These are phyloP conservation scores for Pneumocystis murina DNA, from an alignment of 1,139 yeast genomes.

Conservation along the genomic window DNA sequence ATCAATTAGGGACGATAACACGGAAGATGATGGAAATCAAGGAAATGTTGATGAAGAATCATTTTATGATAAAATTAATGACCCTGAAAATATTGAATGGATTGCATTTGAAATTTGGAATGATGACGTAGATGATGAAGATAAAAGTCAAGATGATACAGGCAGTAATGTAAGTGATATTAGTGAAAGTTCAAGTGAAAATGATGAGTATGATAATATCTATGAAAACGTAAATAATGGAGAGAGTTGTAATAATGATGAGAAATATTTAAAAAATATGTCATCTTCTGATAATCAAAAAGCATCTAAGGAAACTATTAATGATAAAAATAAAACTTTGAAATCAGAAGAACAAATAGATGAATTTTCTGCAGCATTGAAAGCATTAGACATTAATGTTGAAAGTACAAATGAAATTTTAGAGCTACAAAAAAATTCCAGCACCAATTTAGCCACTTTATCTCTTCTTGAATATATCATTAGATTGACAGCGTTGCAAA, in stretches of 20 bases:
- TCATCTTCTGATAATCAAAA: background rate
- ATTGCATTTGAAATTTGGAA: slow-evolving; percentile 37
- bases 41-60: slow-evolving; percentile 21
- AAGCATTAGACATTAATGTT: slow-evolving; percentile 6
- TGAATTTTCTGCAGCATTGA: slow-evolving; percentile 8
- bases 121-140: slow-evolving; percentile 22
- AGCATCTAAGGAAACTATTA: background rate
- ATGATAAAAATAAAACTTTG: background rate
- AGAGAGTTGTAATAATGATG: slow-evolving; percentile 2
- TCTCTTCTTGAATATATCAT: slow-evolving; percentile 53
- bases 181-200: slow-evolving; percentile 18
- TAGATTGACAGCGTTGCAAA: slow-evolving; percentile 47
- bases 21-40: slow-evolving; percentile 7
- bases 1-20: slow-evolving; percentile 2
- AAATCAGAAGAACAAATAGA: slow-evolving; percentile 2
- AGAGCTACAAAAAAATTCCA: slow-evolving; percentile 2
- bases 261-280: background rate
- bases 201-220: slow-evolving; percentile 2
- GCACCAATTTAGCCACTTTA: slow-evolving; percentile 24
- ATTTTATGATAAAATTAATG: slow-evolving; percentile 12
- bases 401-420: slow-evolving; percentile 2
- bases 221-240: slow-evolving; percentile 8
- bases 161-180: slow-evolving; percentile 17
- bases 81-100: slow-evolving; percentile 28
- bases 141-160: slow-evolving; percentile 18